phyloP scores from a whole-genome alignment of 768 basidiomycete species.

The Termitomyces sp. region DNA sequence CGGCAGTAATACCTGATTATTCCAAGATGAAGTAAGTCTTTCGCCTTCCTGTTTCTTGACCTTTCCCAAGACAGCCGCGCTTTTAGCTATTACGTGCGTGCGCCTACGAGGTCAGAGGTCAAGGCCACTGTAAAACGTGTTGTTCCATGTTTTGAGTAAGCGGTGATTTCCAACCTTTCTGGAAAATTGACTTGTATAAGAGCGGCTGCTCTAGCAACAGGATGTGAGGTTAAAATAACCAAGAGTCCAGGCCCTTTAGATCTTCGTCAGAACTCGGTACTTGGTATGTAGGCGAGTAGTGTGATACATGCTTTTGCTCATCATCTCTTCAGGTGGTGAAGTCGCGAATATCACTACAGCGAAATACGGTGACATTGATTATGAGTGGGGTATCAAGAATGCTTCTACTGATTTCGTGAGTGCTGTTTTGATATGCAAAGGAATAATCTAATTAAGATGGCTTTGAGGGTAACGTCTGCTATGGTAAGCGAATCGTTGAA shows the following conservation, averaged over 20 bases:
- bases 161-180: not conserved
- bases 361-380: constrained; percentile 57
- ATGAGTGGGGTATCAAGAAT: constrained; percentile 58
- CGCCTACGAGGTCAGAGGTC: constrained; percentile 58
- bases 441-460: not conserved
- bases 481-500: constrained; percentile 37
- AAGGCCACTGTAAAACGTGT: constrained; percentile 54
- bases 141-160: constrained; percentile 44
- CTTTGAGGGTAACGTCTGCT: constrained; percentile 64
- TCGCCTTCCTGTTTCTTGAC: not conserved
- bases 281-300: constrained; percentile 30
- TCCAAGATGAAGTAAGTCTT: constrained; percentile 56
- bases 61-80: not conserved
- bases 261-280: constrained; percentile 26
- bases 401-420: constrained; percentile 84
- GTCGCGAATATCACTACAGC: constrained; percentile 59
- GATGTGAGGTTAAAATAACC: constrained; percentile 14
- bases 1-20: constrained; percentile 76
- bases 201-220: constrained; percentile 18
- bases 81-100: constrained; percentile 64
- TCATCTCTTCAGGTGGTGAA: constrained; percentile 44
- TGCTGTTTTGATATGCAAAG: not conserved
- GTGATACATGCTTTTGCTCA: not conserved
- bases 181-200: constrained; percentile 3
- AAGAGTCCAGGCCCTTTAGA: constrained; percentile 10